These are phyloP conservation scores for Acanthamoeba culbertsoni DNA, from an alignment of 208 protist genomes.

Conservation along the genomic window DNA sequence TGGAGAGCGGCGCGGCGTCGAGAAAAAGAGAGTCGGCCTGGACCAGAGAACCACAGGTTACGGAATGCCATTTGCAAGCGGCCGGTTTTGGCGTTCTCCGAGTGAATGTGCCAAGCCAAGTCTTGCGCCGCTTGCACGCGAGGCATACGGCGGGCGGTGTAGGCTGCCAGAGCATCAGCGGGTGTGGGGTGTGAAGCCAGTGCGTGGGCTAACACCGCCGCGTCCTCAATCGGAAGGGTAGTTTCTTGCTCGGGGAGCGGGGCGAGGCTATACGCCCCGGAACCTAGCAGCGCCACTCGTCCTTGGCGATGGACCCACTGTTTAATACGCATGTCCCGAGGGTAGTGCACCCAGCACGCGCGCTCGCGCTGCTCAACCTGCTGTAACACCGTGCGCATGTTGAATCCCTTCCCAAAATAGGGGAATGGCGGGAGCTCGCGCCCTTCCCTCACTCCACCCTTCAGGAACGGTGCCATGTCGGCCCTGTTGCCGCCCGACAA, in stretches of 20 bases:
- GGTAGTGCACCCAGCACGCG: constrained; percentile 5
- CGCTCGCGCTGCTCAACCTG: constrained; percentile 7
- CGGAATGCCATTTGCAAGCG: neutral
- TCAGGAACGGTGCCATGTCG: constrained; percentile 21
- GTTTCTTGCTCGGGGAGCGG: neutral
- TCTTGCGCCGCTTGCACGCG: neutral
- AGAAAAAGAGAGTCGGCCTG: neutral
- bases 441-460: neutral
- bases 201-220: neutral
- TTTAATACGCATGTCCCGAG: constrained; percentile 32
- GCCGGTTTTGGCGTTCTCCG: neutral
- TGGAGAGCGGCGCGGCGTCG: neutral
- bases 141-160: neutral
- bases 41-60: neutral
- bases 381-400: constrained; percentile 1
- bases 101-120: neutral
- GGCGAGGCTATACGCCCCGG: neutral
- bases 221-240: neutral
- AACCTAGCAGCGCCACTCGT: neutral
- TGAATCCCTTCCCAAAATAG: neutral
- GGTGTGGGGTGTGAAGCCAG: neutral
- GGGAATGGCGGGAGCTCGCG: neutral
- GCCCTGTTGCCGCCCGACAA: neutral
- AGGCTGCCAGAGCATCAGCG: neutral
- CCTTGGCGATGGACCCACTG: neutral